Percentiles rank a stretch among this genome's conserved stretches.
Evolutionary conservation across 371 early-diverging fungal species (phyloP).

Genomic region (Saksenaea vasiformis): DNA sequence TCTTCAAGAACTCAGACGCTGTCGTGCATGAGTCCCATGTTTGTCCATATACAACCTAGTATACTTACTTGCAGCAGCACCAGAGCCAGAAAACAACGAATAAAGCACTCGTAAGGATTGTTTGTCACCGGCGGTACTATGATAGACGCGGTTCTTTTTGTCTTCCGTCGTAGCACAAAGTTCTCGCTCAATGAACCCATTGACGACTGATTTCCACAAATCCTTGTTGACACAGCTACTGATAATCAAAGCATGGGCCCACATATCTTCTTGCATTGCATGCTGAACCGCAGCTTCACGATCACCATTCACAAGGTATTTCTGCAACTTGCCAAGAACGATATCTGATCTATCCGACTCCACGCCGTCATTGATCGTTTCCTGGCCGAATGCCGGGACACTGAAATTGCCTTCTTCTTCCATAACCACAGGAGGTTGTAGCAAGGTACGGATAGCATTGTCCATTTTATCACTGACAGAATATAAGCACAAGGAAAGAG

Average conservation of each 20-base stretch:
- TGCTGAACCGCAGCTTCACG: slow-evolving; percentile 73
- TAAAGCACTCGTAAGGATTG: slow-evolving; percentile 74
- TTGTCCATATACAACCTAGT: background rate
- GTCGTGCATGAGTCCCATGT: background rate
- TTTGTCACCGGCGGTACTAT: slow-evolving; percentile 49
- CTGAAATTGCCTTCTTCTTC: slow-evolving; percentile 28
- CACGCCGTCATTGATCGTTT: slow-evolving; percentile 7
- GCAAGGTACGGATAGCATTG: slow-evolving; percentile 49
- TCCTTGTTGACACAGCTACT: slow-evolving; percentile 85
- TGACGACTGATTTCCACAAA: slow-evolving; percentile 80
- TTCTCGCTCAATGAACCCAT: slow-evolving; percentile 66
- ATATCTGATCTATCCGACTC: slow-evolving; percentile 29
- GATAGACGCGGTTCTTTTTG: slow-evolving; percentile 22
- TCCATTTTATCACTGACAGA: slow-evolving; percentile 55
- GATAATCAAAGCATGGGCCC: slow-evolving; percentile 91
- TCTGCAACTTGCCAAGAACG: slow-evolving; percentile 59
- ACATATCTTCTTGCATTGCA: slow-evolving; percentile 72
- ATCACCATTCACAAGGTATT: slow-evolving; percentile 72
- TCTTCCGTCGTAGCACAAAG: slow-evolving; percentile 40
- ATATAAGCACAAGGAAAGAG: background rate
- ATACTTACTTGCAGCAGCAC: slow-evolving; percentile 52
- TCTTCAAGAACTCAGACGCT: slow-evolving; percentile 39
- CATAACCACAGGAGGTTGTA: slow-evolving; percentile 32
- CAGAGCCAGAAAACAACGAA: slow-evolving; percentile 73
- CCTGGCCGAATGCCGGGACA: slow-evolving; percentile 41